A percentile compares a stretch with the other conserved stretches of the same genome.
These are phyloP conservation scores for Clitocybe nebularis DNA, from an alignment of 1,284 basidiomycete species.

Conservation along the genomic window DNA sequence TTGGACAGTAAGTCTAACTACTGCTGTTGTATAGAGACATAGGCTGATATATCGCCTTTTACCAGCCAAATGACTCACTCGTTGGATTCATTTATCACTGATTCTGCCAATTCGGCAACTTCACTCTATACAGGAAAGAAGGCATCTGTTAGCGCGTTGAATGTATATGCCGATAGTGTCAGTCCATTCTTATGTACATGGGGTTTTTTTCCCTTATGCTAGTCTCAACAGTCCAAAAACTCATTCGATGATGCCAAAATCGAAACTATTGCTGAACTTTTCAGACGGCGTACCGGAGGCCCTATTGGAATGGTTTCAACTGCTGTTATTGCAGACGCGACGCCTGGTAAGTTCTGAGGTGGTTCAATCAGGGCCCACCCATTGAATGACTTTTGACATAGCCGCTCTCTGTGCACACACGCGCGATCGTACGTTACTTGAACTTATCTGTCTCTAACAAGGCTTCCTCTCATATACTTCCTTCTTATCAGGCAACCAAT, in stretches of 20 bases:
- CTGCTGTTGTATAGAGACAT: background rate
- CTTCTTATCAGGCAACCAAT: conserved; percentile 22
- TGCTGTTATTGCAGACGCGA: conserved; percentile 38
- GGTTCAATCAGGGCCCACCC: no score
- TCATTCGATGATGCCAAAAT: conserved; percentile 38
- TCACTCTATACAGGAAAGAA: conserved; percentile 40
- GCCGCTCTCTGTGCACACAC: conserved; percentile 38
- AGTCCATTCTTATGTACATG: conserved; percentile 12
- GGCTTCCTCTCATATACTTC: background rate
- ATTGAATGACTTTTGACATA: no score
- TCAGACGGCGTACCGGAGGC: conserved; percentile 33
- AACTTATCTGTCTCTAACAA: background rate
- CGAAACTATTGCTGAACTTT: conserved; percentile 41
- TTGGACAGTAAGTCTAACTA: conserved; percentile 31
- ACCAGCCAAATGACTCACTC: conserved; percentile 41
- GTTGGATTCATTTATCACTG: conserved; percentile 41
- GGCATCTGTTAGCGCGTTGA: conserved; percentile 34
- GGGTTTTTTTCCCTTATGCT: background rate
- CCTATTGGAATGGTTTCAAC: conserved; percentile 40
- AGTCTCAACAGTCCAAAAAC: conserved; percentile 27
- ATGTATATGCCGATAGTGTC: conserved; percentile 38
- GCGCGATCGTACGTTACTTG: conserved; percentile 30
- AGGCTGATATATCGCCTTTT: background rate
- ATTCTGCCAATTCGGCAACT: conserved; percentile 41
- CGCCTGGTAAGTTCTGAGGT: conserved; percentile 27